Percentiles rank a stretch among this genome's conserved stretches.
Conservation (phyloP, 1,139 yeast species). For the Taphrina communis region DNA sequence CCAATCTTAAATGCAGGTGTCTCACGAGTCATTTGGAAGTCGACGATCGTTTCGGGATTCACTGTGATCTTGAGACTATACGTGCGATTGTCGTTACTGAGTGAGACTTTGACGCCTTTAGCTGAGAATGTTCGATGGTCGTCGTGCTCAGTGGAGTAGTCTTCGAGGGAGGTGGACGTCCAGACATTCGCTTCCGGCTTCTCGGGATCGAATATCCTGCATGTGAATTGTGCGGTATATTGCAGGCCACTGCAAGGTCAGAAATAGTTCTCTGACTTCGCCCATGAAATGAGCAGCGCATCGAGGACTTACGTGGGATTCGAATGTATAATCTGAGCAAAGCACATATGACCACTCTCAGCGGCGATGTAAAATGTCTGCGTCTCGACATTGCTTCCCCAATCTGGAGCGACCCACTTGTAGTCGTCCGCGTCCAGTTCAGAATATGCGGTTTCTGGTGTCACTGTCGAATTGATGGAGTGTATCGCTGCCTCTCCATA, state of each 20-base stretch:
- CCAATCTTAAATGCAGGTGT: slow-evolving; percentile 93
- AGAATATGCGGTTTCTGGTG: slow-evolving; percentile 59
- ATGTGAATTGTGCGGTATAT: slow-evolving; percentile 87
- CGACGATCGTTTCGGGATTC: slow-evolving; percentile 73
- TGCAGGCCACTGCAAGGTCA: slow-evolving; percentile 18
- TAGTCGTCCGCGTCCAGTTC: slow-evolving; percentile 69
- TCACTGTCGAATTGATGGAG: slow-evolving; percentile 71
- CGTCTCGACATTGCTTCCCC: slow-evolving; percentile 88
- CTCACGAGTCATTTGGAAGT: slow-evolving; percentile 64
- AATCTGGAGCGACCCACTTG: slow-evolving; percentile 70
- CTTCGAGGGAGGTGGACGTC: slow-evolving; percentile 89
- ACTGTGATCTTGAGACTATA: slow-evolving; percentile 71
- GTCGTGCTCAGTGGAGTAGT: slow-evolving; percentile 68
- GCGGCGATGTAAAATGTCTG: slow-evolving; percentile 85
- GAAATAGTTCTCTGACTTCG: not conserved
- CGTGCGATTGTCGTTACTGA: slow-evolving; percentile 61
- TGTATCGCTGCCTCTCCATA: slow-evolving; percentile 92
- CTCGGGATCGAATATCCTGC: slow-evolving; percentile 68
- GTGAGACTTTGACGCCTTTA: slow-evolving; percentile 62
- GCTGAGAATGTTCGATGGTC: slow-evolving; percentile 46
- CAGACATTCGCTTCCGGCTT: slow-evolving; percentile 66
- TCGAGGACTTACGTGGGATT: slow-evolving; percentile 78
- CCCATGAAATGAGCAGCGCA: not conserved
- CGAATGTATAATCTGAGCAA: slow-evolving; percentile 93
- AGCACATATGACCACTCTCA: slow-evolving; percentile 69